Evolutionary conservation across 495 filamentous ascomycete genomes (phyloP), one percentile per base, ranked within the genome.

Genomic region (Lasiosphaeria miniovina): DNA sequence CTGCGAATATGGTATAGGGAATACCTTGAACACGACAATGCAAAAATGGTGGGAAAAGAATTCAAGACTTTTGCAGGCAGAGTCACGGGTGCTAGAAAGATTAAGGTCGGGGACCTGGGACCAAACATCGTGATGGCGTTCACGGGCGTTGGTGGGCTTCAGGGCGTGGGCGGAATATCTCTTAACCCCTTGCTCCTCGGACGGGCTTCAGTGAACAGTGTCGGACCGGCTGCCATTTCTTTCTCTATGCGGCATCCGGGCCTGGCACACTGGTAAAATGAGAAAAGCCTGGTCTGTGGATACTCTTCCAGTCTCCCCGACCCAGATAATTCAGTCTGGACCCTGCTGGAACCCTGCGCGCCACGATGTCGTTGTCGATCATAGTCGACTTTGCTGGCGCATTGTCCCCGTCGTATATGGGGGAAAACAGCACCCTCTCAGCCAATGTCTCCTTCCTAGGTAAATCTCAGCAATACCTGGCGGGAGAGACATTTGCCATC

Each of bases 341-440:
- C 59, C 63, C 58, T 48, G 32, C 58, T 9, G 52, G 60, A 56
- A 33, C 48, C 64, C 66, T 64, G 62, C 68, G 66, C 70, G 65
- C 69, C 69, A 74, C 69, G 71, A 70, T 70, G 65, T 49, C 61
- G 65, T 65, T 66, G 71, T 71, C 69, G 71, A 74, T 74, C 69
- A 66, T 54, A 53, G 64, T 60, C 61, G 60, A 49, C 59, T 59
- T 24, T 53, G 65, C 54, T 68, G 68, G 61, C 54, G 61, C 64
- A 63, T 65, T 57, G 36, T 50, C 41, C 32, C 60, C 52, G 59
- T 59, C 57, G 58, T 54, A 52, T 63, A 54, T 54, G 55, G 59
- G 62, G 54, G 55, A 61, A 36, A 24, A 24, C 35, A 61, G 56
- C 62, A 40, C 49, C 32, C 49, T 24, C 36, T 59, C 40, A 45